Evolutionary conservation across 768 basidiomycete genomes (phyloP), one percentile per base, ranked within the genome.

Genomic region (Suillus subalutaceus): DNA sequence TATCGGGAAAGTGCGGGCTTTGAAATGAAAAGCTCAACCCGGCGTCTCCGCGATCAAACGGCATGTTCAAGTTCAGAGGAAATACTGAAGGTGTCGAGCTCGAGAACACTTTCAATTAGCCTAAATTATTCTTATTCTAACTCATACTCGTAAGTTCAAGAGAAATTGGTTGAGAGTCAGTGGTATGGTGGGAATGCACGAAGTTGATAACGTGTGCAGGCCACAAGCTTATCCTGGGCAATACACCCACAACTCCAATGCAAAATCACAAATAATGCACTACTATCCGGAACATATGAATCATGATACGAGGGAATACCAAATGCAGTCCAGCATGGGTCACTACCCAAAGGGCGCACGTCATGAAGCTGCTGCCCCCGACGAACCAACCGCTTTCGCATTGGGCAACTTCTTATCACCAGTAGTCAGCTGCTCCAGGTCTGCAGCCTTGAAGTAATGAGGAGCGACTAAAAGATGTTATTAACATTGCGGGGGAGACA

Each of bases 341-440:
- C 23, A 43, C 41, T 43, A 30, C 6, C 16, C 10, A 26, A 41
- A 12, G 26, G 16, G 23, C 3, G 16, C 59, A 20, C 18, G 18
- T 60, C 40, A 60, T 43, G 63, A 57, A 18, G 64, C 16, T 52
- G 68, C 15, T 32, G 66, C 58, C 5, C 71, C 73, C 32, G 78
- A 73, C 50, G 70, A 73, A 23, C 83, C 86, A 48, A 83, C 78
- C n/a, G 82, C 83, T 72, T 96, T 96, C 38, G 81, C 82, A 72
- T 94, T 94, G n/a, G 95, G 95, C 94, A 97, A 94, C 80, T 96
- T 97, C 79, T 91, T 94, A 66, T 94, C 92, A 20, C 93, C 91
- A 18, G 85, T 85, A 0, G 91, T 86, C 46, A 94, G 76, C 72
- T 93, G 90, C 70, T 94, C 92, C 56, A 93, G 77, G 72, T 94